Percentiles rank a stretch among this genome's conserved stretches.
phyloP scores from a whole-genome alignment of 169 alveolate genomes.

The Pseudocohnilembus persalinus region DNA sequence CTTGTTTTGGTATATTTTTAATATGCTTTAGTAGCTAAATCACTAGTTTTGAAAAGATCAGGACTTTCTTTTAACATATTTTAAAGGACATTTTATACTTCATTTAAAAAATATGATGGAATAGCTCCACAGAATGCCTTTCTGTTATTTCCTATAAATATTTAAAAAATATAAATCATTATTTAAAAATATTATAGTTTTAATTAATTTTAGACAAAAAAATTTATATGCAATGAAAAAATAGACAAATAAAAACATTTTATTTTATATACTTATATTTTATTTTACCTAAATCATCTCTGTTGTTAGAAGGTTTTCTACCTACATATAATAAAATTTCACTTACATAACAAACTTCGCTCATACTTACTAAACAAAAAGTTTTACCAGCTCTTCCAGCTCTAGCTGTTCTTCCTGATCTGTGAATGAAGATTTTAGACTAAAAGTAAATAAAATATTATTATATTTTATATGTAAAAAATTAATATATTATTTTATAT shows the following conservation, averaged over 20 bases:
- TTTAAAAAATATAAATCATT: no score
- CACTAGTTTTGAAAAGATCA: conserved; percentile 37
- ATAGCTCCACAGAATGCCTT: conserved; percentile 54
- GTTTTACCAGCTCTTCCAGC: conserved; percentile 77
- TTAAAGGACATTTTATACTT: conserved; percentile 32
- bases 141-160: conserved; percentile 28
- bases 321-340: conserved; percentile 62
- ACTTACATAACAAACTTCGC: conserved; percentile 66
- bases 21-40: conserved; percentile 51
- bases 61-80: conserved; percentile 24
- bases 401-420: conserved; percentile 84
- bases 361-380: conserved; percentile 64
- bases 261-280: no score
- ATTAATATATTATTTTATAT: no score
- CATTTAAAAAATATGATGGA: conserved; percentile 44
- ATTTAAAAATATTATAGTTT: no score
- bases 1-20: conserved; percentile 56
- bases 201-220: no score
- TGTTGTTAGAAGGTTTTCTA: conserved; percentile 30
- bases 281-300: conserved; percentile 9
- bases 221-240: no score
- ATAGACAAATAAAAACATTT: neutral
- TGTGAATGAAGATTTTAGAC: conserved; percentile 75
- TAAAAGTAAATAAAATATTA: neutral
- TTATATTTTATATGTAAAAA: no score